Base-by-base conservation (phyloP, 2,329 filamentous ascomycete species). In the Trichoderma citrinoviride region DNA sequence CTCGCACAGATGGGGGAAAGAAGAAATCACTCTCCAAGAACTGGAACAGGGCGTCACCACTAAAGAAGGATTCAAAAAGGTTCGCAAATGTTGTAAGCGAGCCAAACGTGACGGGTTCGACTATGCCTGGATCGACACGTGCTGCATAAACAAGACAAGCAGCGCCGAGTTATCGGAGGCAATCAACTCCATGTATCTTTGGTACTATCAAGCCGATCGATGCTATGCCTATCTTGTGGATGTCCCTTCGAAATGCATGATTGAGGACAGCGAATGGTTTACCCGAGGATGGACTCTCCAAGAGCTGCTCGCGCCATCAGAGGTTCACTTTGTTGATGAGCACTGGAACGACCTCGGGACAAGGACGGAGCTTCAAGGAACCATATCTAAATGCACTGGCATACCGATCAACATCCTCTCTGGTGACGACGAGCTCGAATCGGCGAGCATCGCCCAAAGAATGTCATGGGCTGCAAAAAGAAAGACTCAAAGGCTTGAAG, bases 381-480 rank as follows among this genome's bases (percentile, higher is more conserved):
- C 15, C 3, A 56, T 64, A 56, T 57, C 61, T 2, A 23, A 33
- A 7, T 49, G 61, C 49, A 64, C 61, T 8, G 50, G 50, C 7
- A 57, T 64, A 57, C 61, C 61, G 6, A n/a, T 57, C 3, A 29
- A 17, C 7, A 57, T 64, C 41, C 52, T 64, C 15, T 64, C 52
- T 5, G 61, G 61, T 14, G 52, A 41, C 15, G 61, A 52, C 10
- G 61, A 64, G n/a, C 19, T 57, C 3, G 61, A 64, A 43, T 57
- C 61, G 19, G 50, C 25, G 4, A 64, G 67, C 40, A 64, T 68
- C 1, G 68, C 69, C 7, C 53, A 64, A 3, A 68, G 70, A 12
- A 70, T 75, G 62, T 70, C 68, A 5, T 75, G 74, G 74, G 62
- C 73, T 3, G 60, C 73, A 3, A 49, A 67, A 3, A 67, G 73